Evolutionary conservation across 2,329 filamentous ascomycete species (phyloP), one percentile per base, ranked within the genome.

Genomic region (Cordyceps javanica): DNA sequence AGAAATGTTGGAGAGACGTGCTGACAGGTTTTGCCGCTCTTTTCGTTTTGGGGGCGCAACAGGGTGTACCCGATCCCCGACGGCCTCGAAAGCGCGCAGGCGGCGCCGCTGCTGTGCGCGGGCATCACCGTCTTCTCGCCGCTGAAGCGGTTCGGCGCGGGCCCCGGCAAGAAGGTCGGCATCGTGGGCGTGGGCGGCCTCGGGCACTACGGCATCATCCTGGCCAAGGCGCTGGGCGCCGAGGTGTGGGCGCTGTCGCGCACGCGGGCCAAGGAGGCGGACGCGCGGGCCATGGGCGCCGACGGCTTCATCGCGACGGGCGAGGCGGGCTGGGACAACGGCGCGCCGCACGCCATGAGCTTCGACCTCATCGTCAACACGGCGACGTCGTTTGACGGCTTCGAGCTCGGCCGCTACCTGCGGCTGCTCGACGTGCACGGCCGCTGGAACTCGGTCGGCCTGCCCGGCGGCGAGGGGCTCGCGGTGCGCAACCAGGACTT

Each of bases 61-160:
- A 81, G 78, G 80, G 80, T 82, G 46, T 85, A 82, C 68, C 87
- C 88, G 67, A 92, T 95, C 62, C 91, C 90, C 36, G 89, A 91
- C 32, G 82, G 78, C 54, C 80, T 95, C 46, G 66, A 77, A 10
- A 82, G 78, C 63, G 71, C 75, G 57, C 73, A 86, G 52, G 89
- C 86, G 1, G 90, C 89, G 2, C 89, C 88, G 10, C 91, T 92
- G 88, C 80, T 94, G 64, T 95, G 91, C 72, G 91, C 89, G 41
- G 91, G 91, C 62, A 79, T 95, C 63, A 95, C 91, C 3, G 85
- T 85, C 59, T 95, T 86, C 75, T 88, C 83, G 60, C 90, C 91
- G 1, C 79, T 96, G 14, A 86, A 89, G 62, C 82, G 90, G 50
- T 86, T 91, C 67, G 88, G 88, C 23, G 81, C 82, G 60, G 88